Conservation (phyloP, 1,284 basidiomycete genomes). For the Rhizoctonia solani region DNA sequence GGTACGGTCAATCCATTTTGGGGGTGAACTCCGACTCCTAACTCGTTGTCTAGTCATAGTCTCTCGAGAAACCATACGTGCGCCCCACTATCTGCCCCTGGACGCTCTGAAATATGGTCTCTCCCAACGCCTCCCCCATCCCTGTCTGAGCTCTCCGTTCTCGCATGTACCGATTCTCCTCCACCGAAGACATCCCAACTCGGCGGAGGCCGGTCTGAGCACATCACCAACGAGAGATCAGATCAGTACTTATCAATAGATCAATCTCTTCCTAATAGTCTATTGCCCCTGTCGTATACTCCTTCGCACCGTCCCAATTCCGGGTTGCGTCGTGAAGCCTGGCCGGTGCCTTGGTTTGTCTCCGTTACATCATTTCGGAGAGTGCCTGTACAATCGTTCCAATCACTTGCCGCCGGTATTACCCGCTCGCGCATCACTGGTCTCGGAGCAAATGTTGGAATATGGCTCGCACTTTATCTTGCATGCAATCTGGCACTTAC, state of each 20-base stretch:
- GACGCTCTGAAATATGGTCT: background rate
- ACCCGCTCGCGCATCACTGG: background rate
- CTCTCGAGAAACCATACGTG: background rate
- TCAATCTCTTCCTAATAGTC: background rate
- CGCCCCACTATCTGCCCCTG: conserved; percentile 6
- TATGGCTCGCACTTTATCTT: conserved; percentile 83
- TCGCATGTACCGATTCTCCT: background rate
- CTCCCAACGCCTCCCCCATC: conserved; percentile 29
- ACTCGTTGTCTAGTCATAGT: background rate
- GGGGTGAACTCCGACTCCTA: background rate
- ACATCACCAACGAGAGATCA: background rate
- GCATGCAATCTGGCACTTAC: conserved; percentile 87
- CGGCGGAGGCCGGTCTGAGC: background rate
- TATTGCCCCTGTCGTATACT: background rate
- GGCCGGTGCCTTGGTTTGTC: background rate
- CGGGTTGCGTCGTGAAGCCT: background rate
- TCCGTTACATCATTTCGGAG: background rate
- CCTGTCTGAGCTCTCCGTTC: conserved; percentile 9
- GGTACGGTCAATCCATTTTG: background rate
- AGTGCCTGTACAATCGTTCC: background rate
- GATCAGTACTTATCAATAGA: background rate
- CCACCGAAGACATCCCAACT: background rate
- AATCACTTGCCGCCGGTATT: conserved; percentile 1
- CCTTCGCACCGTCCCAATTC: background rate
- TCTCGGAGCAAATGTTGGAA: background rate